Evolutionary conservation across 495 filamentous ascomycete species (phyloP).

Genomic region (Hyaloscypha hepaticicola): DNA sequence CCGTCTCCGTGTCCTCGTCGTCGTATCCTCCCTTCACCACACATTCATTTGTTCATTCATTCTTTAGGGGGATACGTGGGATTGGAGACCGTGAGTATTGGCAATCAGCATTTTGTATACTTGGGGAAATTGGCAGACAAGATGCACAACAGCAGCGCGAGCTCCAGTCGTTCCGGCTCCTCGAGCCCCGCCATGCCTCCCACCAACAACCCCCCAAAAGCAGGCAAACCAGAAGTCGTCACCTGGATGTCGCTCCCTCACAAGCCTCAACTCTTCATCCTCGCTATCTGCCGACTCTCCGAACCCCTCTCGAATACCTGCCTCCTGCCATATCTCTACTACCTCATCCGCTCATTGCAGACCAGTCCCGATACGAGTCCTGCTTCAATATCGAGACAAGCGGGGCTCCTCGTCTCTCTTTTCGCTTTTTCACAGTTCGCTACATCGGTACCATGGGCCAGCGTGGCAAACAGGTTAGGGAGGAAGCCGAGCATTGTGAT

Average conservation of each 20-base stretch:
- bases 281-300: constrained; percentile 48
- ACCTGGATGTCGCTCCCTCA: constrained; percentile 41
- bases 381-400: constrained; percentile 26
- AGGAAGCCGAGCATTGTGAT: constrained; percentile 74
- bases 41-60: constrained; percentile 1
- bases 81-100: neutral
- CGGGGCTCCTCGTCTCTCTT: constrained; percentile 35
- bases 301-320: constrained; percentile 42
- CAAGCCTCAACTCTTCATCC: constrained; percentile 47
- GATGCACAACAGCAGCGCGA: neutral
- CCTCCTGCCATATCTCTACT: constrained; percentile 56
- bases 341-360: constrained; percentile 53
- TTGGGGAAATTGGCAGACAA: neutral
- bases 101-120: neutral
- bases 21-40: neutral
- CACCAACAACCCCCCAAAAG: neutral
- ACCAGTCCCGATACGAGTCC: constrained; percentile 20
- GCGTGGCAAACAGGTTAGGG: constrained; percentile 66
- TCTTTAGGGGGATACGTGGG: neutral
- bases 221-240: constrained; percentile 22
- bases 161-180: neutral
- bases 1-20: neutral
- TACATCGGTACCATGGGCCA: constrained; percentile 75
- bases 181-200: neutral
- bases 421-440: constrained; percentile 72